Evolutionary conservation across 176 grass and related monocot species (phyloP).

Genomic region (Oryza nivara): DNA sequence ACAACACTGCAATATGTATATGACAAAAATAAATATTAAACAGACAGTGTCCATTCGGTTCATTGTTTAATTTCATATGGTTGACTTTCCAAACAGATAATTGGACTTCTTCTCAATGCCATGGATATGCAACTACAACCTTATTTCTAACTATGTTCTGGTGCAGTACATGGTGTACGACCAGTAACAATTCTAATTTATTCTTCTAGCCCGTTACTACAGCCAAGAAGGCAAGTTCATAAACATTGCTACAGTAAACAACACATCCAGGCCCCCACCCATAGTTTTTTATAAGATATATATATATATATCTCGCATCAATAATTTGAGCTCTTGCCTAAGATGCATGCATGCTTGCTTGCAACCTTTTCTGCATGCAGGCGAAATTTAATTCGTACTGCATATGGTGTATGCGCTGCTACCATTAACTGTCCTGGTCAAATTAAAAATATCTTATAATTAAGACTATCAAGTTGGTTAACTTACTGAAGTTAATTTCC

Average conservation of each 20-base stretch:
- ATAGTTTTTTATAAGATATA: too few species aligned
- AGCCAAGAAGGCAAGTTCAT: background rate
- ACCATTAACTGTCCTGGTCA: too few species aligned
- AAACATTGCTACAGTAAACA: background rate
- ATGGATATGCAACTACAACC: background rate
- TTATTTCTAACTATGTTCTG: background rate
- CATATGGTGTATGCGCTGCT: background rate
- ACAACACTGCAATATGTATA: too few species aligned
- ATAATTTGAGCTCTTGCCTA: background rate
- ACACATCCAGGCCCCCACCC: background rate
- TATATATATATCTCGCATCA: background rate
- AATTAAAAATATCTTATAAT: background rate
- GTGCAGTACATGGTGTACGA: background rate
- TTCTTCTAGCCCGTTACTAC: background rate
- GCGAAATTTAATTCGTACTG: background rate
- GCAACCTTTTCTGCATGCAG: background rate
- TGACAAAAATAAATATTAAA: too few species aligned
- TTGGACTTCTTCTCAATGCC: background rate
- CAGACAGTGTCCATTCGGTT: background rate
- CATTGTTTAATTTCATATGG: background rate
- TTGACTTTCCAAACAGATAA: background rate
- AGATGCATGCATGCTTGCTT: background rate
- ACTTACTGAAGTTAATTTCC: background rate
- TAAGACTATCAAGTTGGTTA: background rate
- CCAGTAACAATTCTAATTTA: background rate